Conservation (phyloP, 768 basidiomycete species). For the Rhodotorula sphaerocarpa region DNA sequence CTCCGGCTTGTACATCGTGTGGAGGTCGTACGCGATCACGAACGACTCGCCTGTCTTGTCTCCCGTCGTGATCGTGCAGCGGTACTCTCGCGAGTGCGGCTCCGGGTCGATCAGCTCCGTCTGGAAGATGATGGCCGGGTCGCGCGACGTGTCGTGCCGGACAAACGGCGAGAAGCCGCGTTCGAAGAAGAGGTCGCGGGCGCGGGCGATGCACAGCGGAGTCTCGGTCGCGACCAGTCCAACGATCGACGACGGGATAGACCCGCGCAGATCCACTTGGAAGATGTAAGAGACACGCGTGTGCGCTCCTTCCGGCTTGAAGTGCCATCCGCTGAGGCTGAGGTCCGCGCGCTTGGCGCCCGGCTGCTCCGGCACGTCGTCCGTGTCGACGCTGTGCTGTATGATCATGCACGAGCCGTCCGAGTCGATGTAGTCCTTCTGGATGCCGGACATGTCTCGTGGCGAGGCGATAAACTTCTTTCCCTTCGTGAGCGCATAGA, state of each 20-base stretch:
- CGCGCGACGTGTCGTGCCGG: neutral
- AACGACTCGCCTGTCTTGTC: constrained; percentile 9
- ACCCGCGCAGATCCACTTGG: constrained; percentile 13
- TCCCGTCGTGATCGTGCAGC: constrained; percentile 21
- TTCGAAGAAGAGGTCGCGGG: constrained; percentile 16
- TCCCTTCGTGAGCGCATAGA: constrained; percentile 23
- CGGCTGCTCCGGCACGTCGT: constrained; percentile 6
- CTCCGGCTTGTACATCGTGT: constrained; percentile 26
- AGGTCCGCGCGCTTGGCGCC: constrained; percentile 12
- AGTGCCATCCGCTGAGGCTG: constrained; percentile 21
- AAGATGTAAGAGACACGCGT: constrained; percentile 26
- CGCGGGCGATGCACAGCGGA: constrained; percentile 8
- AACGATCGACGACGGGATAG: constrained; percentile 11
- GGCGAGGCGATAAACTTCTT: constrained; percentile 19
- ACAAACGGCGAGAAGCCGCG: constrained; percentile 19
- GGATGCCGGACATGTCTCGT: constrained; percentile 22
- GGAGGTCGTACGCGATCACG: constrained; percentile 30
- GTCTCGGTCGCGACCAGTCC: constrained; percentile 13
- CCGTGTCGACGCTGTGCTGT: constrained; percentile 15
- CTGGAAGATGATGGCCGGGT: constrained; percentile 20
- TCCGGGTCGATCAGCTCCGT: constrained; percentile 18
- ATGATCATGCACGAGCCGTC: constrained; percentile 16
- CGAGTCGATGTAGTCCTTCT: constrained; percentile 15
- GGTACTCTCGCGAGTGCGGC: constrained; percentile 17
- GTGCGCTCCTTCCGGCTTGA: constrained; percentile 26